These are phyloP conservation scores for Calophaca sinica DNA, from an alignment of 306 rosid species.

Conservation along the genomic window DNA sequence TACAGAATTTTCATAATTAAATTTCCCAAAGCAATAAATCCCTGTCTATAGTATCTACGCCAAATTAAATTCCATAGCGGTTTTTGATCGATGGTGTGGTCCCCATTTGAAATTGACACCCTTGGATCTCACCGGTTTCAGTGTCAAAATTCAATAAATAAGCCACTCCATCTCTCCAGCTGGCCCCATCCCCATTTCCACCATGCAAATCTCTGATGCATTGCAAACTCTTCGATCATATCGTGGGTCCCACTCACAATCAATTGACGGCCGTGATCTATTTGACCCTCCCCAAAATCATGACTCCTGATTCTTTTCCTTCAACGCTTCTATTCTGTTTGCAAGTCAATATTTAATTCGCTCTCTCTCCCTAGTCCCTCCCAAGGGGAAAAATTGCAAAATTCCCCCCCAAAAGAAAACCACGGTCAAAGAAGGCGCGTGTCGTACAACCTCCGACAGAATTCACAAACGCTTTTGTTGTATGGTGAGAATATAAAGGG, in stretches of 20 bases:
- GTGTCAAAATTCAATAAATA: slow-evolving; percentile 45
- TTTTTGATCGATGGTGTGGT: slow-evolving; percentile 42
- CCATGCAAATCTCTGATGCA: slow-evolving; percentile 38
- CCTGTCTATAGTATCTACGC: slow-evolving; percentile 35
- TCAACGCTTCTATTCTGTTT: slow-evolving; percentile 31
- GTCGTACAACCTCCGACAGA: neutral
- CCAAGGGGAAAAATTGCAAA: no score
- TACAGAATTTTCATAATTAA: slow-evolving; percentile 42
- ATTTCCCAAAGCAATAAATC: slow-evolving; percentile 41
- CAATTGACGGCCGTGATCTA: slow-evolving; percentile 53
- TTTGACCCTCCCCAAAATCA: slow-evolving; percentile 47
- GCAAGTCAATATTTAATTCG: slow-evolving; percentile 43
- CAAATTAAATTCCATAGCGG: slow-evolving; percentile 39
- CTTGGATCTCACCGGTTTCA: slow-evolving; percentile 42
- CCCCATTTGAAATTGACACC: slow-evolving; percentile 49
- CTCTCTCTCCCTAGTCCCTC: neutral
- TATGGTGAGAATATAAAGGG: no score
- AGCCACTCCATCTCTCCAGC: neutral
- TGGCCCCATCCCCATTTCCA: slow-evolving; percentile 25
- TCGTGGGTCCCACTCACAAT: neutral
- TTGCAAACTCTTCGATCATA: neutral
- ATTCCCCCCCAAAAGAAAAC: neutral
- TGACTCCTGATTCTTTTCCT: slow-evolving; percentile 32
- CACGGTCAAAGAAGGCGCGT: slow-evolving; percentile 30
- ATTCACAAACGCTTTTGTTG: neutral